These are phyloP conservation scores for Penicillium riverlandense DNA, from an alignment of 495 filamentous ascomycete genomes.

Conservation along the genomic window DNA sequence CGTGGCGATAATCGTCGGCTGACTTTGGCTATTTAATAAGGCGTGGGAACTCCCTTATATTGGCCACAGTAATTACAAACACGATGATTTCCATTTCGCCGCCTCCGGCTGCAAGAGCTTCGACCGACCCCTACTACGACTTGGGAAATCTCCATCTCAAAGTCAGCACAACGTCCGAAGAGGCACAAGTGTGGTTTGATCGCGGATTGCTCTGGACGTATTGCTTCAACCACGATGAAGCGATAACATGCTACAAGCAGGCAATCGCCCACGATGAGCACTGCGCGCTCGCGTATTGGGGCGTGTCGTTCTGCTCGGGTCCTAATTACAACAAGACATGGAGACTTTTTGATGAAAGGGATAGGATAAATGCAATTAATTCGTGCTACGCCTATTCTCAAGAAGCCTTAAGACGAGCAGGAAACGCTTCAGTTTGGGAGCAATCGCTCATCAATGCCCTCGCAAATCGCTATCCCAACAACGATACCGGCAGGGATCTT, in stretches of 20 bases:
- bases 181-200: conserved; percentile 50
- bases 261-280: conserved; percentile 41
- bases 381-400: conserved; percentile 27
- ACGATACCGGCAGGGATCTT: conserved; percentile 23
- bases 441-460: conserved; percentile 46
- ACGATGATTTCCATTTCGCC: not conserved
- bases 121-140: conserved; percentile 39
- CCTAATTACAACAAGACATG: conserved; percentile 67
- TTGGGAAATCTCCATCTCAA: conserved; percentile 42
- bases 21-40: not conserved
- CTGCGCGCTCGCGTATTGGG: conserved; percentile 58
- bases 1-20: not conserved
- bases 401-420: conserved; percentile 24
- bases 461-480: conserved; percentile 39
- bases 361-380: conserved; percentile 31
- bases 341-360: conserved; percentile 47
- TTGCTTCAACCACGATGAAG: conserved; percentile 57
- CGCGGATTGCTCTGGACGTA: conserved; percentile 55
- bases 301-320: conserved; percentile 52
- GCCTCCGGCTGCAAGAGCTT: conserved; percentile 1
- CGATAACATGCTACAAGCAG: conserved; percentile 48
- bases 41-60: not conserved
- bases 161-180: conserved; percentile 32
- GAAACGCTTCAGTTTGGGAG: conserved; percentile 29
- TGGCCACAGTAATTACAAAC: not conserved